A percentile compares a stretch with the other conserved stretches of the same genome.
Evolutionary conservation across 352 stramenopile species (phyloP).

Genomic region (Albugo candida): DNA sequence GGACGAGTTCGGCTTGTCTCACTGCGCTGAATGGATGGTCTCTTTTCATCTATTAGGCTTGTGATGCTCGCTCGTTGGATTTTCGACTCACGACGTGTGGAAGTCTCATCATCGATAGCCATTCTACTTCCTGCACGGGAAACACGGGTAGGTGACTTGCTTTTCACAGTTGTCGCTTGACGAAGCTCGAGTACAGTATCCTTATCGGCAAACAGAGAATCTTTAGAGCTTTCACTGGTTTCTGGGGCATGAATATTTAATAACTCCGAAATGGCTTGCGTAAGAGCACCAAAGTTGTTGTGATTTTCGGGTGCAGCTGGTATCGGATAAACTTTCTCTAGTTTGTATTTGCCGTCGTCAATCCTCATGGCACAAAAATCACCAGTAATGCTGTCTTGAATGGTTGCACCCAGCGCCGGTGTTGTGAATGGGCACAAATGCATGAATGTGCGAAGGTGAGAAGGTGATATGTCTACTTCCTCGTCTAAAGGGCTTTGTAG

Average conservation of each 20-base stretch:
- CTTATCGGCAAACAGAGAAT: background rate
- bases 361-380: slow-evolving; percentile 46
- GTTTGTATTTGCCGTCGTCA: slow-evolving; percentile 23
- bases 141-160: too few species aligned
- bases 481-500: slow-evolving; percentile 53
- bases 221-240: background rate
- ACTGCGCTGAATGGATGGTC: too few species aligned
- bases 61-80: too few species aligned
- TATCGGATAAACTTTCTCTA: background rate
- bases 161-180: background rate
- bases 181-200: background rate
- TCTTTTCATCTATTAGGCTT: too few species aligned
- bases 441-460: slow-evolving; percentile 39
- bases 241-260: background rate
- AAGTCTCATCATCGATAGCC: too few species aligned
- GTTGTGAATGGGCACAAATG: slow-evolving; percentile 19
- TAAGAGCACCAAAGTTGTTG: background rate
- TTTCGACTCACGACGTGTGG: too few species aligned
- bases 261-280: background rate
- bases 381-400: slow-evolving; percentile 61
- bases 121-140: too few species aligned
- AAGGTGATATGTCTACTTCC: slow-evolving; percentile 40
- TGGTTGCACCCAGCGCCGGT: slow-evolving; percentile 18
- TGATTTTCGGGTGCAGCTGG: background rate
- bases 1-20: too few species aligned